Percentiles rank a stretch among this genome's conserved stretches.
Conservation (phyloP, 352 stramenopile species). For the Blastocystis sp. region DNA sequence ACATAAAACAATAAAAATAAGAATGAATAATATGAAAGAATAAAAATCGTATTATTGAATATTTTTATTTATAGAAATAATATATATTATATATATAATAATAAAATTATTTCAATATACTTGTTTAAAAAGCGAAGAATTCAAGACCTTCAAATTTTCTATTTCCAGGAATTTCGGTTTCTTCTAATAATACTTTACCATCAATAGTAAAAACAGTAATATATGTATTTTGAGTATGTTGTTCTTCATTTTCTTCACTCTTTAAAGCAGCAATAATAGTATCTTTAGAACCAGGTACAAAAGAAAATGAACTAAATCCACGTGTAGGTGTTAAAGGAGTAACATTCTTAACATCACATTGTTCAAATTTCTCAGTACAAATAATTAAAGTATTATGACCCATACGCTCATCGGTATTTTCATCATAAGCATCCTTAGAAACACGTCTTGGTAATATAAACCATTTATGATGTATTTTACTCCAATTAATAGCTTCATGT, state of each 20-base stretch:
- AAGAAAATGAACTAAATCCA: conserved; percentile 79
- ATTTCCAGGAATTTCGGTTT: conserved; percentile 63
- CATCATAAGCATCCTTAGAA: conserved; percentile 75
- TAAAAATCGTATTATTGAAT: not conserved
- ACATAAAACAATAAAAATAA: too few relatives aligned
- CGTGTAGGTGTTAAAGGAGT: conserved; percentile 59
- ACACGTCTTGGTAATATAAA: conserved; percentile 84
- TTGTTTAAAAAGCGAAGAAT: conserved; percentile 47
- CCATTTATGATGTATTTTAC: conserved; percentile 72
- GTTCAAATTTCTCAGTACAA: conserved; percentile 64
- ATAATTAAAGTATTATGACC: conserved; percentile 67
- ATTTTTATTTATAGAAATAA: too few relatives aligned
- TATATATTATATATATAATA: not conserved
- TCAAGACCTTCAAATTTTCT: conserved; percentile 76
- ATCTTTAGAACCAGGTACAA: conserved; percentile 65
- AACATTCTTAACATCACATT: conserved; percentile 57
- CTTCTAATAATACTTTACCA: conserved; percentile 62
- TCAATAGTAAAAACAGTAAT: conserved; percentile 73
- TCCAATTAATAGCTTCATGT: conserved; percentile 91
- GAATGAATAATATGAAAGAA: not conserved
- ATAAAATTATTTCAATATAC: not conserved
- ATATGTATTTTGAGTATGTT: conserved; percentile 54
- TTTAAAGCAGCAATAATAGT: conserved; percentile 71
- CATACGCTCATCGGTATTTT: conserved; percentile 72
- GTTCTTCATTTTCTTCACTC: conserved; percentile 66